phyloP scores from a whole-genome alignment of 192 early-diverging fungal species.

The Coemansia sp. region DNA sequence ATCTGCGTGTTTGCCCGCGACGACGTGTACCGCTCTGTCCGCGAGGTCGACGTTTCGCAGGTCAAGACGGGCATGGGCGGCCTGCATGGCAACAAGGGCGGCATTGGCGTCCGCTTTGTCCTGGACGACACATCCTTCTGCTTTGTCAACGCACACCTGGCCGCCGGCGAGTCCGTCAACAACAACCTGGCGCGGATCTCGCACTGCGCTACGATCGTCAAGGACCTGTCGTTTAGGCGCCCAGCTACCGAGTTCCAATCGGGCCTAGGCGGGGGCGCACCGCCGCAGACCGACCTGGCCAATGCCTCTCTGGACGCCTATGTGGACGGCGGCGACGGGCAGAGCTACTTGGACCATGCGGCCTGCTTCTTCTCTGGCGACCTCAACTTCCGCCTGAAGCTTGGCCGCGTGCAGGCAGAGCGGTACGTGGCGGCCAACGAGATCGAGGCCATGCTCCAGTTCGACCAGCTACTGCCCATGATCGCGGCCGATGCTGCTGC shows the following conservation, averaged over 20 bases:
- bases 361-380: conserved; percentile 81
- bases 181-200: conserved; percentile 80
- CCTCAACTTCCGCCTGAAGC: conserved; percentile 88
- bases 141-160: conserved; percentile 87
- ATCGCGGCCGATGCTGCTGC: conserved; percentile 7
- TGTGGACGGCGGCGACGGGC: conserved; percentile 80
- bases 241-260: conserved; percentile 4
- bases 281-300: conserved; percentile 60
- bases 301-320: conserved; percentile 46
- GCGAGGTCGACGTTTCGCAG: conserved; percentile 58
- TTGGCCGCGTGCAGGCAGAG: conserved; percentile 60
- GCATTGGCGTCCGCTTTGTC: conserved; percentile 71
- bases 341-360: conserved; percentile 72
- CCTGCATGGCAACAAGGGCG: conserved; percentile 93
- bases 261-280: background rate
- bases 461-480: conserved; percentile 59
- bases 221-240: conserved; percentile 15
- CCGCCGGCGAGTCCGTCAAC: conserved; percentile 72
- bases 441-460: conserved; percentile 52
- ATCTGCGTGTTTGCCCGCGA: conserved; percentile 77
- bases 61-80: conserved; percentile 91
- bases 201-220: conserved; percentile 51
- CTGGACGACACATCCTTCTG: conserved; percentile 79
- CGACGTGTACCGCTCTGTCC: conserved; percentile 48
- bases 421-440: conserved; percentile 53